Evolutionary conservation across 495 filamentous ascomycete species (phyloP).

Genomic region (Aspergillus avenaceus): DNA sequence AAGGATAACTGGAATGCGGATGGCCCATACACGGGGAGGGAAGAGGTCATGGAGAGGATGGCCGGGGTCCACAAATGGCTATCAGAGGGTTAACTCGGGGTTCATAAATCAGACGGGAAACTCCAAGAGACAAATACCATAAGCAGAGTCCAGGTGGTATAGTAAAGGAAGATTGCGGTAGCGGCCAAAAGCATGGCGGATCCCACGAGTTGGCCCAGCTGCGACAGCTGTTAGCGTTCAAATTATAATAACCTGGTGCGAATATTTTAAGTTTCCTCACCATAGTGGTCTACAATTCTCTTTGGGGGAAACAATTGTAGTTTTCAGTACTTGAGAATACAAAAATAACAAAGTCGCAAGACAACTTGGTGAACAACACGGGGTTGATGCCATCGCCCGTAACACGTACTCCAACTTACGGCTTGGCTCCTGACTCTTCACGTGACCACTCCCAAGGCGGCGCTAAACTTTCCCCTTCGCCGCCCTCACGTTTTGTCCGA

Average conservation of each 20-base stretch:
- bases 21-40: conserved; percentile 96
- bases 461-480: conserved; percentile 31
- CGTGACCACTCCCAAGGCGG: conserved; percentile 18
- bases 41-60: conserved; percentile 94
- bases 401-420: too few species aligned
- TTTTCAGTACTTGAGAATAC: neutral
- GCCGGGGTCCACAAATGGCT: conserved; percentile 96
- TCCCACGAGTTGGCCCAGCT: conserved; percentile 96
- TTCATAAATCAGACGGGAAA: conserved; percentile 1
- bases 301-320: too few species aligned
- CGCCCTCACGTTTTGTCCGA: conserved; percentile 15
- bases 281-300: conserved; percentile 21
- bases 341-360: too few species aligned
- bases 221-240: conserved; percentile 4
- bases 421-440: conserved; percentile 20
- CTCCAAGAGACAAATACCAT: conserved; percentile 58
- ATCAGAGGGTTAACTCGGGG: neutral
- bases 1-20: conserved; percentile 95
- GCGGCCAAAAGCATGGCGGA: conserved; percentile 96
- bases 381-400: too few species aligned
- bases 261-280: too few species aligned
- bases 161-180: conserved; percentile 95
- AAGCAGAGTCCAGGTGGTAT: conserved; percentile 94
- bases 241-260: neutral
- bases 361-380: too few species aligned